Percentiles rank a stretch among this genome's conserved stretches.
Evolutionary conservation across 1,139 yeast species (phyloP).

Genomic region (Yamadazyma songkhlaensis): DNA sequence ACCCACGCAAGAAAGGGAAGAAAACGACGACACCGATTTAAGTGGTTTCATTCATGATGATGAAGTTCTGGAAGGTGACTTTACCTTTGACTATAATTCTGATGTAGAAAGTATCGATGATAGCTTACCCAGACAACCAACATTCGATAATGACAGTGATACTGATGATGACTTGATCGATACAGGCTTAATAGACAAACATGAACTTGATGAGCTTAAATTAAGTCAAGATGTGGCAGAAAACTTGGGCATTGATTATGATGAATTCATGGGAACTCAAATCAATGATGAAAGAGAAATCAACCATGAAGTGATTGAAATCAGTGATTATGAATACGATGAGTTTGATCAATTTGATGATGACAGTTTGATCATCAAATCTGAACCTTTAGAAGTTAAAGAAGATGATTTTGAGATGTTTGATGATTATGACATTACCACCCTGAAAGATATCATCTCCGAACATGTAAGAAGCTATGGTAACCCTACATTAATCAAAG

Average conservation of each 20-base stretch:
- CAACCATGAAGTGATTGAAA: slow-evolving; percentile 27
- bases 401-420: slow-evolving; percentile 6
- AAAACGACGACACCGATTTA: slow-evolving; percentile 26
- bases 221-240: slow-evolving; percentile 32
- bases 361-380: slow-evolving; percentile 2
- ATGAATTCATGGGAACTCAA: slow-evolving; percentile 26
- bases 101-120: slow-evolving; percentile 4
- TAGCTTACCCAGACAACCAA: background rate
- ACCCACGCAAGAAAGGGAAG: slow-evolving; percentile 36
- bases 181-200: slow-evolving; percentile 12
- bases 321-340: slow-evolving; percentile 32
- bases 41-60: slow-evolving; percentile 37
- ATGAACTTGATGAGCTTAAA: slow-evolving; percentile 26
- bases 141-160: slow-evolving; percentile 15
- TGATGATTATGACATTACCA: slow-evolving; percentile 19
- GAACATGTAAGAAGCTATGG: slow-evolving; percentile 23
- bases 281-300: slow-evolving; percentile 44
- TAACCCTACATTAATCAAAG: slow-evolving; percentile 42
- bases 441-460: slow-evolving; percentile 13
- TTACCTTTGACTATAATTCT: slow-evolving; percentile 9
- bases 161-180: slow-evolving; percentile 13
- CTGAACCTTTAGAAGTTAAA: slow-evolving; percentile 2
- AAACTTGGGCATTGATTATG: slow-evolving; percentile 26
- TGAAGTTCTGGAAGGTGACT: slow-evolving; percentile 8
- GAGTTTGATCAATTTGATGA: slow-evolving; percentile 8